Conservation (phyloP, 2,329 filamentous ascomycete species). For the Sporothrix brunneoviolacea region DNA sequence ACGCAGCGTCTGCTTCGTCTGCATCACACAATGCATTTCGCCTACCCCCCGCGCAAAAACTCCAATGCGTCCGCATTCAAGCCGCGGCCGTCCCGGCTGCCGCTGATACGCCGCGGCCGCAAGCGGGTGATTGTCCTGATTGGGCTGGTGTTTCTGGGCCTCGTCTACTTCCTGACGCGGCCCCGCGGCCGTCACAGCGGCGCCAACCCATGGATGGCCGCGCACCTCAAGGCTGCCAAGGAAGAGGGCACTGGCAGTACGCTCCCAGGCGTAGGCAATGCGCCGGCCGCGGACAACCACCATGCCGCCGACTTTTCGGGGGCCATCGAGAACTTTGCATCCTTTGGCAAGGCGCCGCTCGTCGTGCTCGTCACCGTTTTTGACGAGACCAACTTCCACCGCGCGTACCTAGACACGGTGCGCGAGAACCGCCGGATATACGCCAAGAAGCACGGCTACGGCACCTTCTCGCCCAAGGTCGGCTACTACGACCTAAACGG, state of each 20-base stretch:
- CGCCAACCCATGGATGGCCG: constrained; percentile 15
- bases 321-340: constrained; percentile 24
- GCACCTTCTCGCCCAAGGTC: constrained; percentile 72
- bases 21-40: constrained; percentile 77
- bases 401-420: constrained; percentile 64
- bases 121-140: constrained; percentile 52
- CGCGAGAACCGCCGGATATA: constrained; percentile 80
- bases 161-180: constrained; percentile 55
- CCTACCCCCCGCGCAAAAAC: constrained; percentile 77
- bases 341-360: constrained; percentile 48
- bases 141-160: constrained; percentile 45
- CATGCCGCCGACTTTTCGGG: constrained; percentile 10
- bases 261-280: background rate
- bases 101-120: constrained; percentile 51
- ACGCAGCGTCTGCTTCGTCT: too few species aligned
- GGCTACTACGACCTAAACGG: constrained; percentile 66
- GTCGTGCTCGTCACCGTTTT: constrained; percentile 81
- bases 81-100: constrained; percentile 48
- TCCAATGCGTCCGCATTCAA: constrained; percentile 69
- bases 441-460: constrained; percentile 80
- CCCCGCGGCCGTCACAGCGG: constrained; percentile 5
- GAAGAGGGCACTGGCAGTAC: constrained; percentile 12
- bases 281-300: background rate
- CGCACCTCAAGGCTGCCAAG: constrained; percentile 11
- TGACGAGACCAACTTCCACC: constrained; percentile 58